Evolutionary conservation across 345 rosid species (phyloP).

Genomic region (Pugionium dolabratum): DNA sequence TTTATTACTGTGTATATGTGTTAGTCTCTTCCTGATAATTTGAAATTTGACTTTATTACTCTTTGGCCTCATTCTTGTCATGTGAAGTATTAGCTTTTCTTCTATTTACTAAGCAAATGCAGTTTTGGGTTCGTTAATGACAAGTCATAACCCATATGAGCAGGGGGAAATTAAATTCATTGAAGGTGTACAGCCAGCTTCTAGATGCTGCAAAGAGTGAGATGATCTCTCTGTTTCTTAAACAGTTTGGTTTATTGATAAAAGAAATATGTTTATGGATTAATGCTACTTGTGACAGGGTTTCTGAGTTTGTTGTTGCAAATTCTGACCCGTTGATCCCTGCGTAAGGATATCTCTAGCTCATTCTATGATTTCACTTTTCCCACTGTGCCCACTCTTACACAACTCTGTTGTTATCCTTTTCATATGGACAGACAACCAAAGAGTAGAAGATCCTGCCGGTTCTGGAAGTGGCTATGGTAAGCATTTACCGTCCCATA

Average conservation of each 20-base stretch:
- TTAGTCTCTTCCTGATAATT: neutral
- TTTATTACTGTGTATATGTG: constrained; percentile 19
- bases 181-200: constrained; percentile 63
- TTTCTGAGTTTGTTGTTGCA: constrained; percentile 66
- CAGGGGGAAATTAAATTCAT: constrained; percentile 77
- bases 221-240: constrained; percentile 25
- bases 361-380: constrained; percentile 2
- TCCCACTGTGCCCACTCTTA: neutral
- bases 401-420: neutral
- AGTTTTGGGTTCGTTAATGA: neutral
- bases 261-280: neutral
- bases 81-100: constrained; percentile 4
- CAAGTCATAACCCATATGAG: constrained; percentile 15
- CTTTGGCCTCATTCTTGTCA: neutral
- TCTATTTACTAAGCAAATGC: neutral
- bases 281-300: constrained; percentile 47
- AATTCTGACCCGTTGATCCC: constrained; percentile 74
- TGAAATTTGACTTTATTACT: neutral
- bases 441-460: constrained; percentile 56
- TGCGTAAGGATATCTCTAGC: constrained; percentile 47
- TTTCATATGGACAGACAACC: constrained; percentile 46
- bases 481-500: constrained; percentile 28
- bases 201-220: constrained; percentile 89
- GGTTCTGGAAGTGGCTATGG: constrained; percentile 92
- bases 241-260: constrained; percentile 14